A percentile compares a stretch with the other conserved stretches of the same genome.
Conservation (phyloP, 2,329 filamentous ascomycete genomes). For the Verruconis gallopava region DNA sequence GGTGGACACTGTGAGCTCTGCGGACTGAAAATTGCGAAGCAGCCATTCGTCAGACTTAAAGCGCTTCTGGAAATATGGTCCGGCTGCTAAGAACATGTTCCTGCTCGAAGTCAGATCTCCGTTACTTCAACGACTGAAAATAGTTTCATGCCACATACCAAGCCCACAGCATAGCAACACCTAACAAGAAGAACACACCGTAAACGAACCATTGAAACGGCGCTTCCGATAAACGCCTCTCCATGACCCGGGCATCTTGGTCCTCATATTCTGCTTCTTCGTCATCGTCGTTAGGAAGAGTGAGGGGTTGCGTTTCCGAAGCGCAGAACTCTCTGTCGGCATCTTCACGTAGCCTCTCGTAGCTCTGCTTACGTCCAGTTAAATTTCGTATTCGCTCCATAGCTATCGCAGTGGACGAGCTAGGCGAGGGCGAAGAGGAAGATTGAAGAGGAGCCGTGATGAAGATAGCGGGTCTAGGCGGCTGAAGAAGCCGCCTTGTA, state of each 20-base stretch:
- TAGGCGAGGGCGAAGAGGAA: background rate
- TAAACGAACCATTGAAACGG: slow-evolving; percentile 79
- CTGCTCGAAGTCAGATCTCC: slow-evolving; percentile 31
- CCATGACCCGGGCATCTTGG: background rate
- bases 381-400: slow-evolving; percentile 25
- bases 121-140: background rate
- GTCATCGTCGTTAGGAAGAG: slow-evolving; percentile 12
- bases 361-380: slow-evolving; percentile 20
- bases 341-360: slow-evolving; percentile 22
- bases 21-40: slow-evolving; percentile 72
- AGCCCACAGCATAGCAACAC: slow-evolving; percentile 92
- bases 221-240: background rate
- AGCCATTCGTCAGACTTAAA: slow-evolving; percentile 62
- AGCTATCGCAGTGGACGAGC: background rate
- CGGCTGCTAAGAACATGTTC: slow-evolving; percentile 97
- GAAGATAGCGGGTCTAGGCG: background rate
- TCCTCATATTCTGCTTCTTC: slow-evolving; percentile 9
- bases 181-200: slow-evolving; percentile 68
- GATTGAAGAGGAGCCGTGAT: background rate
- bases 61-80: slow-evolving; percentile 80
- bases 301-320: slow-evolving; percentile 4
- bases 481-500: background rate
- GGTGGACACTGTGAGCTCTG: slow-evolving; percentile 77
- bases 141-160: slow-evolving; percentile 49
- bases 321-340: slow-evolving; percentile 2